phyloP scores from a whole-genome alignment of 768 basidiomycete species.

The Tulasnella sp. region DNA sequence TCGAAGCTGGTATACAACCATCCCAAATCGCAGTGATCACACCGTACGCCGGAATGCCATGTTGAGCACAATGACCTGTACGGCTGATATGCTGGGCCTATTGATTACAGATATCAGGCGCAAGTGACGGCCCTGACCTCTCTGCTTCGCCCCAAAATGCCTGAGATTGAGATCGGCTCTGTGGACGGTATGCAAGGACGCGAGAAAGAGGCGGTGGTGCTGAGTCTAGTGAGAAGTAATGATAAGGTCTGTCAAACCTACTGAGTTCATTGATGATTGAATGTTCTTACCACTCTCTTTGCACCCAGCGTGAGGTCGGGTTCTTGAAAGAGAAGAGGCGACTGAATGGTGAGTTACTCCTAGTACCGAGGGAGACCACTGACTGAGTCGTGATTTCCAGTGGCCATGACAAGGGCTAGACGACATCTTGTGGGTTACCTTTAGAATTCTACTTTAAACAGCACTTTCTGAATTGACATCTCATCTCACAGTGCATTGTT shows the following conservation, averaged over 20 bases:
- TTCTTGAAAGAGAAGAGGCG: constrained; percentile 89
- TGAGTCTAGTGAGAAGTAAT: constrained; percentile 89
- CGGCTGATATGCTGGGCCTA: background rate
- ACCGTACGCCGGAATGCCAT: constrained; percentile 46
- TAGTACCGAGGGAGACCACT: background rate
- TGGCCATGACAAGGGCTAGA: constrained; percentile 87
- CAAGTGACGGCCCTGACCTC: constrained; percentile 81
- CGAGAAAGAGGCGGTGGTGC: constrained; percentile 88
- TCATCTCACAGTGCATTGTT: constrained; percentile 62
- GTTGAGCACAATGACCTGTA: too few species aligned
- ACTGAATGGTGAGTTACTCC: constrained; percentile 57
- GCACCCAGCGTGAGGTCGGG: constrained; percentile 71
- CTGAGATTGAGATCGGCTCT: constrained; percentile 75
- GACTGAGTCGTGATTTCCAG: constrained; percentile 30
- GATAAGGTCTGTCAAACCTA: constrained; percentile 40
- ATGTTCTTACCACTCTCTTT: background rate
- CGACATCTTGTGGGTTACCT: constrained; percentile 72
- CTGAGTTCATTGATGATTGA: background rate
- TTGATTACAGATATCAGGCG: constrained; percentile 69
- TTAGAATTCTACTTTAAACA: background rate
- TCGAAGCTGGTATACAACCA: constrained; percentile 48
- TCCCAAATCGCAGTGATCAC: constrained; percentile 80
- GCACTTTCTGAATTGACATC: background rate
- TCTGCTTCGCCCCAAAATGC: constrained; percentile 49
- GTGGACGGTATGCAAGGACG: constrained; percentile 98